These are phyloP conservation scores for Avicennia marina DNA, from an alignment of 257 asterid genomes.

Conservation along the genomic window DNA sequence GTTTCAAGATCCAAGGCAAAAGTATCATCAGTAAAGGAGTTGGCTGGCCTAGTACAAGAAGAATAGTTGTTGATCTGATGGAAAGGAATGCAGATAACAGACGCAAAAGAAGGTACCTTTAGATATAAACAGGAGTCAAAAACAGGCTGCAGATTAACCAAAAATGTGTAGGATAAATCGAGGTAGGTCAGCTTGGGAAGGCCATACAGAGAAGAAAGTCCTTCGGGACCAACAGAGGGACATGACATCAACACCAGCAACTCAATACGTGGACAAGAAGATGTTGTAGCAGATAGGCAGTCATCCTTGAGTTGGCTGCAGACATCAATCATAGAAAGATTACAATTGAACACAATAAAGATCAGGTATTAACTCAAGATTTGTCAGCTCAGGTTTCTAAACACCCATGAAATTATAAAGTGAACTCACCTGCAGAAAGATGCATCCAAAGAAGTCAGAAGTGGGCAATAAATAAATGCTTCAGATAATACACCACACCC, in stretches of 20 bases:
- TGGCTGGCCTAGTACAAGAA: no score
- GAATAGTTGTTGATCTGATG: no score
- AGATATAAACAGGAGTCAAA: slow-evolving; percentile 62
- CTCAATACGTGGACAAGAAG: slow-evolving; percentile 76
- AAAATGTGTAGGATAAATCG: slow-evolving; percentile 87
- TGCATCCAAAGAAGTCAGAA: slow-evolving; percentile 88
- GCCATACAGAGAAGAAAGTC: slow-evolving; percentile 60
- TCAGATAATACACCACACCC: slow-evolving; percentile 92
- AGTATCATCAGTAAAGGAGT: no score
- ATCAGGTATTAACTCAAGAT: background rate
- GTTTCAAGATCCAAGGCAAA: no score
- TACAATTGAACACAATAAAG: background rate
- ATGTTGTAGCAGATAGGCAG: slow-evolving; percentile 81
- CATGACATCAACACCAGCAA: slow-evolving; percentile 90
- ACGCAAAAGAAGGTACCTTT: slow-evolving; percentile 51
- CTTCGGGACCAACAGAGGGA: slow-evolving; percentile 79
- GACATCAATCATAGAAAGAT: slow-evolving; percentile 13
- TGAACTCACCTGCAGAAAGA: slow-evolving; percentile 61
- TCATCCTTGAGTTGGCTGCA: slow-evolving; percentile 92
- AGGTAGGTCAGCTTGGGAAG: slow-evolving; percentile 76
- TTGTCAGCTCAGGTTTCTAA: background rate
- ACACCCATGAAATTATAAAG: background rate
- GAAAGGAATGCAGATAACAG: background rate
- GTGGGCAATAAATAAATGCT: slow-evolving; percentile 80
- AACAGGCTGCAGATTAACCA: slow-evolving; percentile 80